These are phyloP conservation scores for Rosa persica DNA, from an alignment of 306 rosid genomes.

Conservation along the genomic window DNA sequence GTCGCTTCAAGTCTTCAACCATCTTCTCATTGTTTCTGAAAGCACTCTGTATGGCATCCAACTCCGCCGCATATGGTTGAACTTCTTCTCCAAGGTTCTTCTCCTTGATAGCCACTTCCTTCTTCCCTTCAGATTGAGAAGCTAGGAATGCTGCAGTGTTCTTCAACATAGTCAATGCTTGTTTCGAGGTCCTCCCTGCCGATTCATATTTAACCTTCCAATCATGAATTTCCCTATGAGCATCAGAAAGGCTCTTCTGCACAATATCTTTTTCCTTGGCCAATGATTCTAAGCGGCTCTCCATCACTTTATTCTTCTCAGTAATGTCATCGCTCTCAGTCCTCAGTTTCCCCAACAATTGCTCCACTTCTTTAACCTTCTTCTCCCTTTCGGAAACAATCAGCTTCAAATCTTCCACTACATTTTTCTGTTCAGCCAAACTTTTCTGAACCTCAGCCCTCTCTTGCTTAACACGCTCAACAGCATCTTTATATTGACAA, in stretches of 20 bases:
- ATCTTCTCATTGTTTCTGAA: slow-evolving; percentile 58
- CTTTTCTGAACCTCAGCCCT: slow-evolving; percentile 32
- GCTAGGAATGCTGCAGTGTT: slow-evolving; percentile 45
- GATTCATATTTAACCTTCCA: slow-evolving; percentile 46
- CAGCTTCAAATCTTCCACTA: slow-evolving; percentile 38
- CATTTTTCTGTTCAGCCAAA: slow-evolving; percentile 46
- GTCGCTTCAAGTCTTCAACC: slow-evolving; percentile 58
- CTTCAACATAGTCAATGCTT: slow-evolving; percentile 59
- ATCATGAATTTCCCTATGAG: slow-evolving; percentile 27
- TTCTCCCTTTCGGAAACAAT: slow-evolving; percentile 37
- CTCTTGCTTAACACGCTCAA: slow-evolving; percentile 25
- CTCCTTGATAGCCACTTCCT: slow-evolving; percentile 39
- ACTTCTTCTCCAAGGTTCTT: slow-evolving; percentile 46
- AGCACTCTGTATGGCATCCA: slow-evolving; percentile 62
- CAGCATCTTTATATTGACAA: slow-evolving; percentile 12
- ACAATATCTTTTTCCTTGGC: slow-evolving; percentile 44
- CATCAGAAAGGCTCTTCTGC: slow-evolving; percentile 36
- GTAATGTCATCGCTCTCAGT: slow-evolving; percentile 29
- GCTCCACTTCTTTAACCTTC: slow-evolving; percentile 28
- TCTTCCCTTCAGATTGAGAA: slow-evolving; percentile 21
- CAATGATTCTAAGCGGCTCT: slow-evolving; percentile 32
- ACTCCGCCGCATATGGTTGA: slow-evolving; percentile 40
- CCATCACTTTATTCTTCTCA: slow-evolving; percentile 35
- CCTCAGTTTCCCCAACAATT: slow-evolving; percentile 35
- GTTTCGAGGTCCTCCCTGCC: slow-evolving; percentile 31